A percentile compares a stretch with the other conserved stretches of the same genome.
phyloP scores from a whole-genome alignment of 75 land plant species.

The Sequoiadendron giganteum region DNA sequence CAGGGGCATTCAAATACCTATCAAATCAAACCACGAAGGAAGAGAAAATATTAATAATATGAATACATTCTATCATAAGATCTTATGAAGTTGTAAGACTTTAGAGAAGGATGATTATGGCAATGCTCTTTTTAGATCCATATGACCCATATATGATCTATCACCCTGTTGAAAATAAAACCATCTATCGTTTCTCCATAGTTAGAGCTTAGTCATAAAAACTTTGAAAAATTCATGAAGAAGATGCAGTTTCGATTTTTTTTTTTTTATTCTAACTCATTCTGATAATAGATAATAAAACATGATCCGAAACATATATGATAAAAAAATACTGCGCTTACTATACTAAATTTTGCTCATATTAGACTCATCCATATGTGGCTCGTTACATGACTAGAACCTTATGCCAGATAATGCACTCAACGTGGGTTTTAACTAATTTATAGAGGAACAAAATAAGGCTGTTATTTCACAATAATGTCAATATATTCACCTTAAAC shows the following conservation, averaged over 20 bases:
- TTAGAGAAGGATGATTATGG: neutral
- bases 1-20: slow-evolving; percentile 56
- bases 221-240: neutral
- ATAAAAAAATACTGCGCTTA: too few relatives aligned
- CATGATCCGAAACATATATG: too few relatives aligned
- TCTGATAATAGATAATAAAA: too few relatives aligned
- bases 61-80: neutral
- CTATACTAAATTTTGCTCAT: too few relatives aligned
- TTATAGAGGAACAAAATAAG: neutral
- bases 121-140: too few relatives aligned
- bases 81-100: neutral
- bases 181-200: too few relatives aligned
- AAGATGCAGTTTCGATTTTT: too few relatives aligned
- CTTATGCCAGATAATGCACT: neutral
- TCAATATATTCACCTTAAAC: too few relatives aligned
- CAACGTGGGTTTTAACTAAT: neutral
- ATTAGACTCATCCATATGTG: too few relatives aligned
- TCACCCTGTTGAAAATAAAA: neutral
- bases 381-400: neutral
- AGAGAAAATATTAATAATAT: neutral
- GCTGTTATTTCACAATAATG: neutral
- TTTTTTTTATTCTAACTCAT: too few relatives aligned
- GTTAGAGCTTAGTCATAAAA: neutral
- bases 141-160: too few relatives aligned
- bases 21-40: slow-evolving; percentile 3